Conservation (phyloP, 2,329 filamentous ascomycete species). For the Penicillium brasilianum region DNA sequence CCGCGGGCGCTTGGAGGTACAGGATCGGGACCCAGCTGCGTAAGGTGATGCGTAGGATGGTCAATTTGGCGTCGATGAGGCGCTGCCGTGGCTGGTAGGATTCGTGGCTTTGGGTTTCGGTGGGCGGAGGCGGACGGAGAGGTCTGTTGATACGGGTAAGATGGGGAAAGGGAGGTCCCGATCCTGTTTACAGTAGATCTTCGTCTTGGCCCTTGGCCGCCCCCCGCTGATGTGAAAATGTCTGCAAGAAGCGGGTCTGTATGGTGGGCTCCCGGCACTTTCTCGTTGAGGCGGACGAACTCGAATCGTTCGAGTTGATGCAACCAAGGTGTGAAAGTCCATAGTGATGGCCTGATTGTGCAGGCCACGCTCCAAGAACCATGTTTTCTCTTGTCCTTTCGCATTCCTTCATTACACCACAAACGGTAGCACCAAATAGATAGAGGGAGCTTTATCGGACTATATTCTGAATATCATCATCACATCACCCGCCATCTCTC, state of each 20-base stretch:
- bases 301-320: constrained; percentile 17
- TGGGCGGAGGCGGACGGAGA: constrained; percentile 9
- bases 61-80: constrained; percentile 20
- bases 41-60: constrained; percentile 30
- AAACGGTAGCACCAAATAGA: no score
- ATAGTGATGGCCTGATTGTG: constrained; percentile 12
- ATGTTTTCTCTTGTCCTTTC: neutral
- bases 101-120: constrained; percentile 14
- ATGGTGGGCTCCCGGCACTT: neutral
- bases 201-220: constrained; percentile 9
- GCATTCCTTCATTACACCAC: neutral
- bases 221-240: constrained; percentile 13
- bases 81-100: constrained; percentile 22
- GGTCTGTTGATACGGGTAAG: constrained; percentile 12
- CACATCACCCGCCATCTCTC: no score
- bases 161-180: no score
- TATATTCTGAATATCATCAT: no score
- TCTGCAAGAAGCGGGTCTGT: constrained; percentile 18
- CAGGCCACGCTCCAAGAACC: constrained; percentile 11
- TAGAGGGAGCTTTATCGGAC: no score
- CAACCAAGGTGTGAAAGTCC: no score
- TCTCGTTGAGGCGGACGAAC: constrained; percentile 17
- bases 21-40: constrained; percentile 21
- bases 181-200: no score
- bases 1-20: constrained; percentile 23